Percentiles rank a stretch among this genome's conserved stretches.
These are phyloP conservation scores for Penicillium alfredii DNA, from an alignment of 495 filamentous ascomycete species.

Conservation along the genomic window DNA sequence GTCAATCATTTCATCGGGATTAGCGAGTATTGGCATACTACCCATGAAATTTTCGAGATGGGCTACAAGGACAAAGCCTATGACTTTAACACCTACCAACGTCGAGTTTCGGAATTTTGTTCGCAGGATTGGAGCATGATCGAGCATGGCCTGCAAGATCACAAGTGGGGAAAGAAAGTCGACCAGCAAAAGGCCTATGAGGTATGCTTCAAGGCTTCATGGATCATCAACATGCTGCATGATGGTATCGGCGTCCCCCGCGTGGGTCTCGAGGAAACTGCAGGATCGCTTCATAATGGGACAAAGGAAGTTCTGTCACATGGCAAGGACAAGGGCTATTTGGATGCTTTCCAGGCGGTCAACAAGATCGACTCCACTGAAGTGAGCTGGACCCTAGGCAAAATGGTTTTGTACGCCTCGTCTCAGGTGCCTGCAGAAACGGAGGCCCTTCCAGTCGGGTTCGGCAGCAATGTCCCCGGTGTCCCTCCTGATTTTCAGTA, in stretches of 20 bases:
- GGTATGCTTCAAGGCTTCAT: conserved; percentile 96
- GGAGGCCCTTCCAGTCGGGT: conserved; percentile 70
- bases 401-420: conserved; percentile 95
- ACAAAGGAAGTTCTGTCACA: conserved; percentile 67
- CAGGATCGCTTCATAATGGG: conserved; percentile 52
- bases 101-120: conserved; percentile 79
- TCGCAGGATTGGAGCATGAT: conserved; percentile 75
- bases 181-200: conserved; percentile 68
- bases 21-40: conserved; percentile 98
- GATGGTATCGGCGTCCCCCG: conserved; percentile 92
- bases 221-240: conserved; percentile 94
- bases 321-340: conserved; percentile 71
- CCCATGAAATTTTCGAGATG: conserved; percentile 85
- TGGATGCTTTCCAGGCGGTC: conserved; percentile 87
- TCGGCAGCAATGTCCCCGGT: conserved; percentile 70
- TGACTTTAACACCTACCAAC: conserved; percentile 86
- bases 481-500: conserved; percentile 78
- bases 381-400: conserved; percentile 97
- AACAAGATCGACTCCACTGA: conserved; percentile 89
- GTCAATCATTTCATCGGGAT: conserved; percentile 98
- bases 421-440: conserved; percentile 68
- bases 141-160: conserved; percentile 50
- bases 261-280: conserved; percentile 67
- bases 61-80: conserved; percentile 77
- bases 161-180: conserved; percentile 74